Percentiles rank a stretch among this genome's conserved stretches.
Evolutionary conservation across 2,329 filamentous ascomycete species (phyloP).

Genomic region (Metarhizium album): DNA sequence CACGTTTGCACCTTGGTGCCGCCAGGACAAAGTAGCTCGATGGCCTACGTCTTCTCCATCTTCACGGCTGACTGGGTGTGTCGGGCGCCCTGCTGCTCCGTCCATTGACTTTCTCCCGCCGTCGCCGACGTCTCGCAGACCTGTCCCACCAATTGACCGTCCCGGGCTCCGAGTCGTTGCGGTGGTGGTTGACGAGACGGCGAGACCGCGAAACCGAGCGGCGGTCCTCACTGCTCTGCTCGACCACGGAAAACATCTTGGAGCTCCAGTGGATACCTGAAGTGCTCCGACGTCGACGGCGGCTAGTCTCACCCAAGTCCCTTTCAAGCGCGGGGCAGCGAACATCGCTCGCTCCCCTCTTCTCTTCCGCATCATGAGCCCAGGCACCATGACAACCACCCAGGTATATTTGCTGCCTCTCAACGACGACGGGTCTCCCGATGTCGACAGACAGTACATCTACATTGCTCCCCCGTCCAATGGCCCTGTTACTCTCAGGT

Average conservation of each 20-base stretch:
- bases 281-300: conserved; percentile 26
- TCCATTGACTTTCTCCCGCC: neutral
- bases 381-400: conserved; percentile 51
- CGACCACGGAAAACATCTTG: neutral
- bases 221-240: too few relatives aligned
- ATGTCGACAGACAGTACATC: conserved; percentile 82
- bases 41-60: neutral
- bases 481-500: conserved; percentile 70
- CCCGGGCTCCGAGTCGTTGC: too few relatives aligned
- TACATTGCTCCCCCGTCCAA: conserved; percentile 69
- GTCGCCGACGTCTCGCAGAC: neutral
- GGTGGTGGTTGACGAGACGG: too few relatives aligned
- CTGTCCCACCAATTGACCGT: neutral
- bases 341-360: conserved; percentile 11
- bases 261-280: neutral
- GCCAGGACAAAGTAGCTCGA: neutral
- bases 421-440: conserved; percentile 85
- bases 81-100: neutral
- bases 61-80: neutral
- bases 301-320: conserved; percentile 17
- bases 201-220: too few relatives aligned
- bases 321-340: conserved; percentile 10
- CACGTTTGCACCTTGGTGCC: neutral
- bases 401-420: conserved; percentile 82
- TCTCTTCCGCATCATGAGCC: conserved; percentile 38